Evolutionary conservation across 192 early-diverging fungal genomes (phyloP).

Genomic region (Endogone sp.): DNA sequence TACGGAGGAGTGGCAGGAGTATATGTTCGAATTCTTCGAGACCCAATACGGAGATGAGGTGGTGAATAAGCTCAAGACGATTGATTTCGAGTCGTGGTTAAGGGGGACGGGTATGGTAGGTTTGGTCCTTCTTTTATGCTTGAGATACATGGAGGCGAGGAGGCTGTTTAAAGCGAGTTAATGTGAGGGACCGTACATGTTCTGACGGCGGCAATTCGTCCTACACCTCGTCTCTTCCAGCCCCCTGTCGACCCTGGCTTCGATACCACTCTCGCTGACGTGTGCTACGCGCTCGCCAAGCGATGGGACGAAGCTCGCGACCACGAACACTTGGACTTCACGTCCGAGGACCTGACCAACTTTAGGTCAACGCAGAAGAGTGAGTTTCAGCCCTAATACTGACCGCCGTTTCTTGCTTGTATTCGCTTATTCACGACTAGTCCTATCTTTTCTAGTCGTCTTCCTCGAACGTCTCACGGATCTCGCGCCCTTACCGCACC

Average conservation of each 20-base stretch:
- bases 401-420: neutral
- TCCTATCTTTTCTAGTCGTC: constrained; percentile 45
- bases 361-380: constrained; percentile 75
- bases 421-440: neutral
- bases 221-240: no score
- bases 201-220: no score
- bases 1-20: constrained; percentile 84
- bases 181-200: no score
- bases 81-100: constrained; percentile 94
- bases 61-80: constrained; percentile 64
- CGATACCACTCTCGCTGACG: constrained; percentile 80
- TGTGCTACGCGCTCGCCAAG: constrained; percentile 73
- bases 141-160: no score
- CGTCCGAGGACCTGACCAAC: constrained; percentile 51
- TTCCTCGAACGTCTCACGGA: constrained; percentile 78
- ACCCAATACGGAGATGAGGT: constrained; percentile 58
- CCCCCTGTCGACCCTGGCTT: constrained; percentile 82
- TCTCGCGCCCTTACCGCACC: constrained; percentile 53
- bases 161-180: no score
- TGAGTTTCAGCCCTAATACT: no score
- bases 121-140: neutral
- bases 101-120: constrained; percentile 72
- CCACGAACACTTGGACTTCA: constrained; percentile 50
- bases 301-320: constrained; percentile 66
- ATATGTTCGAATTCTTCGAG: constrained; percentile 76